Evolutionary conservation across 257 asterid genomes (phyloP).

Genomic region (Ilex aquifolium): DNA sequence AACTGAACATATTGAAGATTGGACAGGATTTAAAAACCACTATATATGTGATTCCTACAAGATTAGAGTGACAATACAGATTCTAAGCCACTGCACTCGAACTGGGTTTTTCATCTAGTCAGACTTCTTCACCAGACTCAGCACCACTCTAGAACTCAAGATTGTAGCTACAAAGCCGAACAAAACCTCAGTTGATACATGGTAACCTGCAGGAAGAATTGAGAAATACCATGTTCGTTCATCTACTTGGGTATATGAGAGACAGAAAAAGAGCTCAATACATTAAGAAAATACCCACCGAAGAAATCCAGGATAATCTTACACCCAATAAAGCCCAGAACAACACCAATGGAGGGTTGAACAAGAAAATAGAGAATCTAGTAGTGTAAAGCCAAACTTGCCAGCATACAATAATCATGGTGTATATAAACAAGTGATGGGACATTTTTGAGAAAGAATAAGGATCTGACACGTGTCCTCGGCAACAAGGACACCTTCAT

Average conservation of each 20-base stretch:
- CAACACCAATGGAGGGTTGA: constrained; percentile 84
- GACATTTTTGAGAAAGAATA: too few species aligned
- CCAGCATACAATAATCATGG: not conserved
- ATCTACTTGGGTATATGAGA: not conserved
- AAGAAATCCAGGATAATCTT: constrained; percentile 94
- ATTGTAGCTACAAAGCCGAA: constrained; percentile 79
- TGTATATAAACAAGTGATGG: too few species aligned
- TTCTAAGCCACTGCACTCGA: not conserved
- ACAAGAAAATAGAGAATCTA: constrained; percentile 8
- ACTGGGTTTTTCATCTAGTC: constrained; percentile 13
- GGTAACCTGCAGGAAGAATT: constrained; percentile 47
- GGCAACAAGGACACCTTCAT: too few species aligned
- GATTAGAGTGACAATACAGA: not conserved
- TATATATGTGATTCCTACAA: too few species aligned
- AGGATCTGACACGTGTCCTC: too few species aligned
- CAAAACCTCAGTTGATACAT: constrained; percentile 76
- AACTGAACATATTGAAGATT: too few species aligned
- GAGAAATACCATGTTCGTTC: not conserved
- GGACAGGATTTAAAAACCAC: too few species aligned
- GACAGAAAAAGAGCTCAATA: not conserved
- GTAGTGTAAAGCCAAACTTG: not conserved
- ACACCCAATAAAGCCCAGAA: constrained; percentile 83
- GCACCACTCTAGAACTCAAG: constrained; percentile 56
- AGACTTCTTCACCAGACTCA: constrained; percentile 63
- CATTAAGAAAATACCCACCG: constrained; percentile 36